These are phyloP conservation scores for Vinca minor DNA, from an alignment of 257 asterid genomes.

Conservation along the genomic window DNA sequence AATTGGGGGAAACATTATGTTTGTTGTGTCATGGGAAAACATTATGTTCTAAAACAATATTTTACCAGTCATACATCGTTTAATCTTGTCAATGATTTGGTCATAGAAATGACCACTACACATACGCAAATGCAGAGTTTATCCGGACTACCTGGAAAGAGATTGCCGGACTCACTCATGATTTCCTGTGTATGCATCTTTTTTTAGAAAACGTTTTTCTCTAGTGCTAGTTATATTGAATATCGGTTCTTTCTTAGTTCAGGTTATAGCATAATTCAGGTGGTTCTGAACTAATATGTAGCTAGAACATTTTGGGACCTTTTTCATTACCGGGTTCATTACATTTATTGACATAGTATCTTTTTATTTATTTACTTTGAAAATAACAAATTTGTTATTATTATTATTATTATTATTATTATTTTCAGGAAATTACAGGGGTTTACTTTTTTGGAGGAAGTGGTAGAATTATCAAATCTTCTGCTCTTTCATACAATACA, in stretches of 20 bases:
- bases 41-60: background rate
- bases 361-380: background rate
- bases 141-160: background rate
- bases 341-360: background rate
- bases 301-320: background rate
- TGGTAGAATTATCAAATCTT: constrained; percentile 50
- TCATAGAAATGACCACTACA: too few relatives aligned
- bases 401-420: background rate
- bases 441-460: constrained; percentile 84
- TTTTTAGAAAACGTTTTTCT: background rate
- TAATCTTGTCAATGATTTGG: background rate
- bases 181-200: background rate
- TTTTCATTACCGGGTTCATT: background rate
- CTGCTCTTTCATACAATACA: constrained; percentile 45
- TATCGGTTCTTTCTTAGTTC: background rate
- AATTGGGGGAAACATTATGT: background rate
- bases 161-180: background rate
- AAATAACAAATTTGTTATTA: background rate
- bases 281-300: background rate
- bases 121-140: background rate
- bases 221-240: background rate
- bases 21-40: background rate
- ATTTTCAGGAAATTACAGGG: constrained; percentile 68
- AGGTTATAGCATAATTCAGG: background rate
- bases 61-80: background rate